Base-by-base conservation (phyloP, 371 early-diverging fungal genomes). In the Mucor mucedo region DNA sequence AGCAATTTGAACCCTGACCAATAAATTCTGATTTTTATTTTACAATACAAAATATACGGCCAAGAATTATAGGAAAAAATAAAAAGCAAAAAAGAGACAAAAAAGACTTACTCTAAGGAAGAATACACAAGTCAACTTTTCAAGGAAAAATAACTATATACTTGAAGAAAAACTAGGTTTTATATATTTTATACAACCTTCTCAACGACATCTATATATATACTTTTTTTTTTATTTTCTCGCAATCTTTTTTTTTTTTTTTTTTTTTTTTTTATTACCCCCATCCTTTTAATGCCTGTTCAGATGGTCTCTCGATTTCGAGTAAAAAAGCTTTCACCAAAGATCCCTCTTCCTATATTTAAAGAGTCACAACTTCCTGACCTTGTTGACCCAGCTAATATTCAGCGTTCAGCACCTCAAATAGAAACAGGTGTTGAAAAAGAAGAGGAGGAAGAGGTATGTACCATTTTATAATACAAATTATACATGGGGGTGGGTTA, bases 341-440 rank as follows among this genome's bases (percentile, higher is more conserved):
- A 84, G 70, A 76, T 79, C 62, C 72, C 84, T n/a, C 75, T 91
- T 35, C 76, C 80, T 44, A 81, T 91, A 44, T 83, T 75, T 65
- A 86, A 84, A 66, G 82, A 73, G 63, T 68, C 75, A 30, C 83
- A 91, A 50, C 78, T 85, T 27, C 82, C 78, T 45, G 89, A 89
- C 69, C 61, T 89, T 44, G 77, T 85, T 57, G 78, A 78, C 39
- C 56, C 71, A 35, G 89, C 86, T 40, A 85, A 80, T 69, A 69
- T 88, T 39, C 88, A 85, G 52, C 78, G 89, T 9, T 72, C 89
- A 27, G 80, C 88, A 5, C 82, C 84, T 41, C 78, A 82, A 54
- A 88, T 94, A 62, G 89, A 90, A 35, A 95, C 94, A 4, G 95
- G 95, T 59, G 95, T 95, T 21, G 95, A 95, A 60, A 95, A 95